Percentiles rank a stretch among this genome's conserved stretches.
Evolutionary conservation across 208 protist species (phyloP).

Genomic region (Crithidia acanthocephali): DNA sequence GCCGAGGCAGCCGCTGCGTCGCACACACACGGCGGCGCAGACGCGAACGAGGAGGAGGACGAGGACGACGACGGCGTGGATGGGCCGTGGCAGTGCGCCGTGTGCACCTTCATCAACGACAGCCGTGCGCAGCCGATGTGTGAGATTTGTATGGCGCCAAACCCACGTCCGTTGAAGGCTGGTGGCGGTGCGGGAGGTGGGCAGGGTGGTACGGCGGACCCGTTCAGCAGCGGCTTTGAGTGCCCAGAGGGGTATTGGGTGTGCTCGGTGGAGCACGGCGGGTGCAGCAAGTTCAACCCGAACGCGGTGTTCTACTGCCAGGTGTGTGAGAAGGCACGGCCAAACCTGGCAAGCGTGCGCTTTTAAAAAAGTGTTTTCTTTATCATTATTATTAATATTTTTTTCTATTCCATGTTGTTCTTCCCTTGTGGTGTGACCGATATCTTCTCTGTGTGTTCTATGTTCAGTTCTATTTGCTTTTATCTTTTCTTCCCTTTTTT

Average conservation of each 20-base stretch:
- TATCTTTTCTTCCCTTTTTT: no score
- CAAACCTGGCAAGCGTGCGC: conserved; percentile 67
- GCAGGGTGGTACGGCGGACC: conserved; percentile 8
- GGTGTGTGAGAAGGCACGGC: conserved; percentile 80
- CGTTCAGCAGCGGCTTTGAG: conserved; percentile 35
- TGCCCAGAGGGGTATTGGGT: conserved; percentile 83
- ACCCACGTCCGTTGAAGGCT: conserved; percentile 43
- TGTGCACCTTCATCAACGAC: conserved; percentile 73
- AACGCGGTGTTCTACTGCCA: conserved; percentile 85
- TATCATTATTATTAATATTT: not conserved
- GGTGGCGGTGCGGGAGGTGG: not conserved
- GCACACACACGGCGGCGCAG: not conserved
- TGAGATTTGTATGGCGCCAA: conserved; percentile 53
- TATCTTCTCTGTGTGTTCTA: no score
- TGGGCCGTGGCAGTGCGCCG: conserved; percentile 53
- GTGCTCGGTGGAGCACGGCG: conserved; percentile 82
- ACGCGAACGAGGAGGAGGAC: conserved; percentile 12
- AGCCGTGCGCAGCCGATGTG: conserved; percentile 43
- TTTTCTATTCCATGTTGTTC: no score
- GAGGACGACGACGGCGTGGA: conserved; percentile 42
- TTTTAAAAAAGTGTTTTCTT: conserved; percentile 44
- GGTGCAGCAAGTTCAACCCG: conserved; percentile 88
- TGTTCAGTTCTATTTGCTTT: no score
- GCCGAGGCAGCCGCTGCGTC: not conserved
- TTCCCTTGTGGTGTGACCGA: no score